Evolutionary conservation across 192 early-diverging fungal genomes (phyloP).

Genomic region (Mortierella alpina): DNA sequence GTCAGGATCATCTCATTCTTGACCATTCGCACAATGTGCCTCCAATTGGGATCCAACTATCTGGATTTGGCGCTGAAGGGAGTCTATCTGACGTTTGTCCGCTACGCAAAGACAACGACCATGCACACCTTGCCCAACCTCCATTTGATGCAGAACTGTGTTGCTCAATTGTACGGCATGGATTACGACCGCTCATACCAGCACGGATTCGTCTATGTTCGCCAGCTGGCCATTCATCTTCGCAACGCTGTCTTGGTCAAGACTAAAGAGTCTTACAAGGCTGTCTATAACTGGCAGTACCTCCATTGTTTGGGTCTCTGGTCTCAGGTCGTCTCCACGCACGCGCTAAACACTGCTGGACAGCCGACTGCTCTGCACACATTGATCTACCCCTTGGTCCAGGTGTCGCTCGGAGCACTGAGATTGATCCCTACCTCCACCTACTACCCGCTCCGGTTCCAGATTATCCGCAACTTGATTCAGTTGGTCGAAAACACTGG

Average conservation of each 20-base stretch:
- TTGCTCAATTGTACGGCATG: constrained; percentile 87
- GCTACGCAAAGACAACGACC: constrained; percentile 80
- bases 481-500: constrained; percentile 78
- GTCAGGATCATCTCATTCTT: constrained; percentile 88
- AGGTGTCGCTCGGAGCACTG: constrained; percentile 78
- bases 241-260: constrained; percentile 88
- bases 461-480: constrained; percentile 78
- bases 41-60: constrained; percentile 43
- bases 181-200: constrained; percentile 88
- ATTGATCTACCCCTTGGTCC: constrained; percentile 91
- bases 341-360: constrained; percentile 65
- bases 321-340: constrained; percentile 83
- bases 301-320: constrained; percentile 93
- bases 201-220: constrained; percentile 91
- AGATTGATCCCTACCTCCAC: constrained; percentile 90
- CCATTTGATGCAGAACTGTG: constrained; percentile 93
- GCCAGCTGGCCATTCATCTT: constrained; percentile 93
- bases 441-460: constrained; percentile 94
- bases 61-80: constrained; percentile 72
- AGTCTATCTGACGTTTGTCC: constrained; percentile 85
- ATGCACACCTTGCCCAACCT: constrained; percentile 84
- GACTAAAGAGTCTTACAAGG: constrained; percentile 87
- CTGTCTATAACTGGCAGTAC: constrained; percentile 98
- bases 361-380: constrained; percentile 67
- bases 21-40: constrained; percentile 73